Conservation (phyloP, 371 early-diverging fungal species). For the Sporodiniella umbellata region DNA sequence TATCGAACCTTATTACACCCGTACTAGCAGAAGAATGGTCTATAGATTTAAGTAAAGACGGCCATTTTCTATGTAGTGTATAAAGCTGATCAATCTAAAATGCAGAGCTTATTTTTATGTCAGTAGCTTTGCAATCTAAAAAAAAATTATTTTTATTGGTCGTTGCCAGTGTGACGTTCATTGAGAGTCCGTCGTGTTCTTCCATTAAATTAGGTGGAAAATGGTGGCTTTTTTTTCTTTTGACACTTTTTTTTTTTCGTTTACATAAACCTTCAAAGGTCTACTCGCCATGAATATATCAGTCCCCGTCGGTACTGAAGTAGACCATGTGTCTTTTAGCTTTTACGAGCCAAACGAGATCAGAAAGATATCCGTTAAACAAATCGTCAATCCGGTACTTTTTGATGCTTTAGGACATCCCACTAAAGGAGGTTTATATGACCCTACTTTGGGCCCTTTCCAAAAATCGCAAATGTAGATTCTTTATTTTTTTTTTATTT, state of each 20-base stretch:
- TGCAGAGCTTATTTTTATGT: too few species aligned
- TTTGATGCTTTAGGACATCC: conserved; percentile 95
- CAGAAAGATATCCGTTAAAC: conserved; percentile 90
- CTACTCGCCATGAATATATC: conserved; percentile 63
- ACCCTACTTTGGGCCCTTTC: conserved; percentile 94
- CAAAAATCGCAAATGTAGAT: conserved; percentile 71
- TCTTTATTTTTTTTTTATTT: neutral
- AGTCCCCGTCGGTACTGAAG: conserved; percentile 63
- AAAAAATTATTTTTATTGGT: too few species aligned
- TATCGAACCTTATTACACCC: too few species aligned
- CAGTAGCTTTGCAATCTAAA: too few species aligned
- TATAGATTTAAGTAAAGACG: too few species aligned
- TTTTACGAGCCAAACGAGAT: conserved; percentile 94
- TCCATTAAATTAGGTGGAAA: too few species aligned
- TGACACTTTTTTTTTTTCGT: neutral
- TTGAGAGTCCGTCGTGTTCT: too few species aligned
- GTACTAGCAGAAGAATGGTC: too few species aligned
- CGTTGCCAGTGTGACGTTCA: too few species aligned
- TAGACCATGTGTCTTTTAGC: conserved; percentile 77
- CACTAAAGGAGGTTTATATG: conserved; percentile 92
- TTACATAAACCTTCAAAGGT: neutral
- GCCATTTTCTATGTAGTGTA: too few species aligned
- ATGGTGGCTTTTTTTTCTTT: neutral
- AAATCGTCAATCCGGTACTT: conserved; percentile 85
- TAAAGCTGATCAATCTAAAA: too few species aligned